Base-by-base conservation (phyloP, 148 eudicot species). In the Oxyria digyna region DNA sequence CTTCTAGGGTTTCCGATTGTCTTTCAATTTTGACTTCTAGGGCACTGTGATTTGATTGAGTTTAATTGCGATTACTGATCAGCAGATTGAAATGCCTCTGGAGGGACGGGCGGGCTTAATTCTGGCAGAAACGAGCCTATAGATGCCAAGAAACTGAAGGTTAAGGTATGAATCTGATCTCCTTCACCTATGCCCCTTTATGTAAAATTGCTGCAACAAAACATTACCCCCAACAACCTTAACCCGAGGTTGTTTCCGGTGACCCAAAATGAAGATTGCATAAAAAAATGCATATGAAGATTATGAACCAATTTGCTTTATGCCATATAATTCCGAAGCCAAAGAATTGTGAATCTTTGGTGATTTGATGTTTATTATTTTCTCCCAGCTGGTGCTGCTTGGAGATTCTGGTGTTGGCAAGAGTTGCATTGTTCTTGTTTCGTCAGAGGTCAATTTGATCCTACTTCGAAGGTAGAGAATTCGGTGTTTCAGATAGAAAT, bases 381-480 rank as follows among this genome's bases (percentile, higher is more conserved):
- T 65, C 40, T 78, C n/a, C 46, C 78, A 87, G 91, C 79, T 87
- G 71, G 91, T 87, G 67, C 77, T 87, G 57, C 77, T 87, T 57
- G 91, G 91, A 62, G 88, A 84, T 76, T 87, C 91, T 71, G 91
- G 91, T 65, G 91, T 87, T 67, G 91, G 91, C 45, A 87, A 87
- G 78, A 87, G 88, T 80, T 87, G 91, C 82, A 87, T 87, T 72
- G 91, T 87, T 71, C 87, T 87, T 66, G 91, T 50, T 87, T 87
- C 67, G 98, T 89, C 55, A 96, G 98, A 72, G 98, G 98, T 67
- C 98, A 93, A 72, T 93, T 93, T 76, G 98, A 93, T 62, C 98
- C 98, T 35, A 87, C 96, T 18, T 93, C 98, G 14, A 93, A 93
- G 96, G 98, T 89, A 68, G 71, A 48, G 50, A 67, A 49, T n/a